Conservation (phyloP, 176 grass and related monocot genomes). For the Melocanna baccifera region DNA sequence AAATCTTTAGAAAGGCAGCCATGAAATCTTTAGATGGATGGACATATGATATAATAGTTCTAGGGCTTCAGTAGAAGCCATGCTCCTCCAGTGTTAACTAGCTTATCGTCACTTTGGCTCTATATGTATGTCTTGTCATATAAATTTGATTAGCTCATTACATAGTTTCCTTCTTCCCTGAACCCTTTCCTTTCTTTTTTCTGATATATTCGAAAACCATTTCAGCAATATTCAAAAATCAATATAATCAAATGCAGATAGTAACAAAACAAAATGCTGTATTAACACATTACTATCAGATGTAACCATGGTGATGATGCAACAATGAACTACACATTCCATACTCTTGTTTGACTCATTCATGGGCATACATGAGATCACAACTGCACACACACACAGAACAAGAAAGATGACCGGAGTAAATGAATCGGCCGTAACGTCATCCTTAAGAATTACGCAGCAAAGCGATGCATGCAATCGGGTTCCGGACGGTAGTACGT, state of each 20-base stretch:
- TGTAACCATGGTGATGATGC: background rate
- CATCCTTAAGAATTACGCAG: background rate
- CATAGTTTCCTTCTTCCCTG: background rate
- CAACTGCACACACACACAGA: background rate
- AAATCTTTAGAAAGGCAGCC: conserved; percentile 5
- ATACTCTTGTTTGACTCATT: background rate
- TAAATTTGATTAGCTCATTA: background rate
- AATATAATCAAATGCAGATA: background rate
- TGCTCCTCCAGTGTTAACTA: background rate
- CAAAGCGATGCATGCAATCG: background rate
- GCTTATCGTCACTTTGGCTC: background rate
- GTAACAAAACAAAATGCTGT: background rate
- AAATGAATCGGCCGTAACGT: background rate
- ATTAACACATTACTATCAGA: background rate
- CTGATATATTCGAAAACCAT: background rate
- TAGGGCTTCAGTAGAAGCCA: conserved; percentile 25
- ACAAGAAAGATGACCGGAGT: background rate
- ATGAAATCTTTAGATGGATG: conserved; percentile 9
- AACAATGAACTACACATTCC: background rate
- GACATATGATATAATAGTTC: conserved; percentile 31
- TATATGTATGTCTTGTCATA: background rate
- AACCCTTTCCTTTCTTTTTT: background rate
- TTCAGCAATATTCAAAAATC: background rate
- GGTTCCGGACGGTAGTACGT: background rate
- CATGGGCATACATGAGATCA: background rate